Base-by-base conservation (phyloP, 352 stramenopile genomes). In the Pythium dissotocum region DNA sequence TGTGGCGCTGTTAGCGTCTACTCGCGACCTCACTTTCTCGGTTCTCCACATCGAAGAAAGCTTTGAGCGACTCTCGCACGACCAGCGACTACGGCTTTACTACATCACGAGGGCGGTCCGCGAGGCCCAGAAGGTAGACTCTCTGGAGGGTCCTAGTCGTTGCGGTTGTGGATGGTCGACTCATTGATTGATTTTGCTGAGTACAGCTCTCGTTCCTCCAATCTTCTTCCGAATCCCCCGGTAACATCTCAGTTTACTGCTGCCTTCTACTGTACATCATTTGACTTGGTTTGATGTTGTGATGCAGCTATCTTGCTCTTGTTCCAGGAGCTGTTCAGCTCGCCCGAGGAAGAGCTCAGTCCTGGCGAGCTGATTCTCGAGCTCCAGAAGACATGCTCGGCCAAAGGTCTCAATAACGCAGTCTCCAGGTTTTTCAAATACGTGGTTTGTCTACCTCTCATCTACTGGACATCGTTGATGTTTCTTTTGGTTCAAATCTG, bases 271-370 rank as follows among this genome's bases (percentile, higher is more conserved):
- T 24, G 21, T 24, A 24, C 21, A 24, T 24, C 21, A 24, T 24
- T 24, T n/a, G 24, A 18, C 9, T 24, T 59, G 12, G 18, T n/a
- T 32, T 53, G 12, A 3, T 8, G n/a, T 52, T 33, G 13, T 26
- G 21, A 8, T 48, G 3, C 40, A 65, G 60, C 35, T 18, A 70
- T 70, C 42, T 24, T 70, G 64, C 30, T 71, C 18, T 18, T 71
- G n/a, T 71, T 71, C 30, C 65, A 71, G 44, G 57, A 67, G 53
- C 58, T 71, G 16, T 71, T 71, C 32, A 49, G 61, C 51, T 66
- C 65, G 13, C 52, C 58, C 0, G 36, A 58, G 4, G 58, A 71
- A 42, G 32, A 55, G 28, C 24, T 42, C 36, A 67, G 51, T 40
- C 61, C 61, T 10, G 61, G 61, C 5, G 61, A 67, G 28, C 24